A percentile compares a stretch with the other conserved stretches of the same genome.
Evolutionary conservation across 2,329 filamentous ascomycete genomes (phyloP).

Genomic region (Fusarium miscanthi): DNA sequence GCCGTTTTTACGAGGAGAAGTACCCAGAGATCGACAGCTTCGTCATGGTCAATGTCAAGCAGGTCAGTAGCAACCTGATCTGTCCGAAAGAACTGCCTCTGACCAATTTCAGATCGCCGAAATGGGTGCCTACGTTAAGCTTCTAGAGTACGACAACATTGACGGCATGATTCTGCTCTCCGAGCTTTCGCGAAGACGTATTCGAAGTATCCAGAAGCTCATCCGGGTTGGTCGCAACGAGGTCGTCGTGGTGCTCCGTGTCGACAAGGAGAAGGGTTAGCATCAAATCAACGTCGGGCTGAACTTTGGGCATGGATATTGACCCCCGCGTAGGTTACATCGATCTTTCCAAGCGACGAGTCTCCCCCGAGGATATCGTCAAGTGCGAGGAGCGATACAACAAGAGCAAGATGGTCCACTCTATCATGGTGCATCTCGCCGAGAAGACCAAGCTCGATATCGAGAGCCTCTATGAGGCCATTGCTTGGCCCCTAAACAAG

Average conservation of each 20-base stretch:
- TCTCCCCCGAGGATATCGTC: conserved; percentile 95
- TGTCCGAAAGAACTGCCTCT: conserved; percentile 27
- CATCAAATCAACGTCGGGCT: conserved; percentile 1
- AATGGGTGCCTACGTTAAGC: conserved; percentile 99
- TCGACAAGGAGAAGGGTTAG: conserved; percentile 97
- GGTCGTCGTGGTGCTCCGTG: conserved; percentile 96
- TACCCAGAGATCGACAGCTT: conserved; percentile 97
- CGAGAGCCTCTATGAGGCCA: conserved; percentile 91
- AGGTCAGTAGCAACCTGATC: conserved; percentile 66
- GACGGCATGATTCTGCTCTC: conserved; percentile 99
- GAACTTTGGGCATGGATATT: conserved; percentile 40
- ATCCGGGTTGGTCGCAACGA: conserved; percentile 98
- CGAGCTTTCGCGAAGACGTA: conserved; percentile 97
- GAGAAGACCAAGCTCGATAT: conserved; percentile 97
- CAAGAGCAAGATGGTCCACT: conserved; percentile 99
- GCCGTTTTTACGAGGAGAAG: conserved; percentile 97
- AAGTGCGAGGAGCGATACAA: conserved; percentile 99
- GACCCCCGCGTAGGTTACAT: conserved; percentile 74
- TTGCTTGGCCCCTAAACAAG: conserved; percentile 97
- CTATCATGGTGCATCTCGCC: conserved; percentile 97
- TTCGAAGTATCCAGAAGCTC: conserved; percentile 98
- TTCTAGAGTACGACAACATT: conserved; percentile 99
- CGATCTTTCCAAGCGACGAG: conserved; percentile 97
- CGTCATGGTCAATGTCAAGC: conserved; percentile 99
- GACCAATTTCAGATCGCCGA: conserved; percentile 81